Conservation (phyloP, 106 monocot species). For the Phalaenopsis equestris region DNA sequence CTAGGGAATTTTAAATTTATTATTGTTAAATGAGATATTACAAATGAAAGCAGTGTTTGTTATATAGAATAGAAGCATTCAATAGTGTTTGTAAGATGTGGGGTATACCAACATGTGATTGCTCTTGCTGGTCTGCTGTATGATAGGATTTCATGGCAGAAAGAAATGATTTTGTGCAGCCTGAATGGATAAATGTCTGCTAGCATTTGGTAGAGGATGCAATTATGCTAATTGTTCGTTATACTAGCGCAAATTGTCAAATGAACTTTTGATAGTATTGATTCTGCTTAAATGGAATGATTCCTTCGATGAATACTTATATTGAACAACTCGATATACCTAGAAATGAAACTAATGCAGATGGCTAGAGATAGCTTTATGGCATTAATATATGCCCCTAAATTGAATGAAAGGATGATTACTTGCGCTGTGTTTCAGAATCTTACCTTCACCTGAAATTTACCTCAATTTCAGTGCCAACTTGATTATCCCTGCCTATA, state of each 20-base stretch:
- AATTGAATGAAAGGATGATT: no score
- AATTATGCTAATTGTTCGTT: neutral
- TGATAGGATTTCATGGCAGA: neutral
- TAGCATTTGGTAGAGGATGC: neutral
- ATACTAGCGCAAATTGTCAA: neutral
- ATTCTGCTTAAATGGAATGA: neutral
- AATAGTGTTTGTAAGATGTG: neutral
- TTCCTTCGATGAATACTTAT: no score
- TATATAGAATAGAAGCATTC: neutral
- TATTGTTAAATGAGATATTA: neutral
- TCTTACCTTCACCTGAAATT: no score
- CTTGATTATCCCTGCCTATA: no score
- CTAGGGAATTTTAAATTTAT: neutral
- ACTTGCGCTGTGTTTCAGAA: no score
- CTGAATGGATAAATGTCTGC: neutral
- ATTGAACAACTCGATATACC: no score
- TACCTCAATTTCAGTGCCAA: no score
- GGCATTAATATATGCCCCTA: no score
- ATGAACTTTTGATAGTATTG: neutral
- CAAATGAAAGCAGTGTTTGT: neutral
- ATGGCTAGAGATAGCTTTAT: no score
- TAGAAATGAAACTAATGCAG: no score
- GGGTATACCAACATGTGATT: neutral
- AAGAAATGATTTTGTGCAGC: neutral
- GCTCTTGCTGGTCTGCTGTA: neutral